A percentile compares a stretch with the other conserved stretches of the same genome.
Conservation (phyloP, 1,284 basidiomycete species). For the Boletus semigastroideus region DNA sequence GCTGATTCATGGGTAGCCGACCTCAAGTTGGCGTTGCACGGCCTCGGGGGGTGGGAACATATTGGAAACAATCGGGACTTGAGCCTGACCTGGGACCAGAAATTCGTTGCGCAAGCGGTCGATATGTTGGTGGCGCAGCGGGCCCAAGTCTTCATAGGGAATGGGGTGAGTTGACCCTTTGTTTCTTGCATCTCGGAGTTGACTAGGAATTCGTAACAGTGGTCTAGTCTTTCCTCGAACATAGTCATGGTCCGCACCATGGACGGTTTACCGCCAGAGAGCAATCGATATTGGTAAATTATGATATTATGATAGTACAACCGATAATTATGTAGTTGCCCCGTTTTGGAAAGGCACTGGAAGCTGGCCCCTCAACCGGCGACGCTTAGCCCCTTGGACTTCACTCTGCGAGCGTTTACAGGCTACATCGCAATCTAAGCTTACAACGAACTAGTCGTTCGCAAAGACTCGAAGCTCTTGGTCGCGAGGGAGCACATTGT, state of each 20-base stretch:
- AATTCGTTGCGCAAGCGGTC: slow-evolving; percentile 39
- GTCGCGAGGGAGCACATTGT: not conserved
- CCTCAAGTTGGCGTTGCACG: slow-evolving; percentile 40
- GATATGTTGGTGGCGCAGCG: slow-evolving; percentile 46
- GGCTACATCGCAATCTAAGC: slow-evolving; percentile 8
- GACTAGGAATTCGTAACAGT: slow-evolving; percentile 34
- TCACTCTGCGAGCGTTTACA: not conserved
- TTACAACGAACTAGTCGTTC: slow-evolving; percentile 1
- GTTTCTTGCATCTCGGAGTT: not conserved
- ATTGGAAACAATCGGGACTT: slow-evolving; percentile 36
- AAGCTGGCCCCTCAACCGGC: slow-evolving; percentile 15
- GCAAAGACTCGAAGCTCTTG: not conserved
- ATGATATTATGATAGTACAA: too few species aligned
- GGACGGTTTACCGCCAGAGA: slow-evolving; percentile 12
- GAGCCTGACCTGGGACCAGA: slow-evolving; percentile 37
- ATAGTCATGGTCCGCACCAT: slow-evolving; percentile 48
- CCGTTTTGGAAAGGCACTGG: slow-evolving; percentile 19
- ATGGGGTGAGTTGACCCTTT: slow-evolving; percentile 31
- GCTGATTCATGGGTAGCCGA: slow-evolving; percentile 42
- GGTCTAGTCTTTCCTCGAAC: slow-evolving; percentile 55
- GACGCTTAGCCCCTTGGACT: not conserved
- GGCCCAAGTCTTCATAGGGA: slow-evolving; percentile 46
- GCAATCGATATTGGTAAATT: slow-evolving; percentile 32
- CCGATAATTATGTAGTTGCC: slow-evolving; percentile 1
- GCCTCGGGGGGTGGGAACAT: slow-evolving; percentile 29